Base-by-base conservation (phyloP, 1,139 yeast genomes). In the Geotrichum candidum region DNA sequence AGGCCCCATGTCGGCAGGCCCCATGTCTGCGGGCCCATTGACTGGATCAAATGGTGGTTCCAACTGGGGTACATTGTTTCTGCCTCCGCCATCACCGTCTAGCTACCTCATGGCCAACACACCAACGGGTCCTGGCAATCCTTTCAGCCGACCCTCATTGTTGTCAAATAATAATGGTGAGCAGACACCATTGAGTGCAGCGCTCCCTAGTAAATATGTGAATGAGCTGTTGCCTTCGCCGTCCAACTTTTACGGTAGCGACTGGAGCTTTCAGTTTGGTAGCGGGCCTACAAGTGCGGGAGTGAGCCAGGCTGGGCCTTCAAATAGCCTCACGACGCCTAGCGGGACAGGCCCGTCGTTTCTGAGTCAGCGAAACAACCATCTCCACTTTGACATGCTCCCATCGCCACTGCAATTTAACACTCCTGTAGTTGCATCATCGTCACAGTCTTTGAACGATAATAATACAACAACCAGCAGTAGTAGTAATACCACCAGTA, bases 201-300 rank as follows among this genome's bases (percentile, higher is more conserved):
- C 76, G 4, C 67, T 77, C 27, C 79, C 80, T 18, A 70, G 76
- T 29, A 70, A 76, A 33, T 77, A 75, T 61, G 71, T 77, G 56
- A 72, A 70, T 55, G 80, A 77, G 54, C 67, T 75, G 59, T 66
- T 77, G n/a, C 78, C 78, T 3, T 76, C 79, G 53, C 80, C 80
- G 6, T 73, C 78, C 11, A 75, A 74, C 64, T 74, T 73, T 57
- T 77, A 76, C 62, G 71, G 76, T 5, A 60, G 70, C 48, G 78
- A 75, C 53, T 75, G 77, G 77, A 70, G 70, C 46, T 66, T 63
- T 18, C 65, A 55, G 25, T 55, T 65, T 57, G 51, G 61, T 35
- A 50, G 61, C 50, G 41, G 63, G 33, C 54, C 61, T 13, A 55
- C 58, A 10, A 57, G 61, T 54, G 63, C 53, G 50, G 55, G 61